phyloP scores from a whole-genome alignment of 108 stramenopile species.

The Cyclotella baltica region DNA sequence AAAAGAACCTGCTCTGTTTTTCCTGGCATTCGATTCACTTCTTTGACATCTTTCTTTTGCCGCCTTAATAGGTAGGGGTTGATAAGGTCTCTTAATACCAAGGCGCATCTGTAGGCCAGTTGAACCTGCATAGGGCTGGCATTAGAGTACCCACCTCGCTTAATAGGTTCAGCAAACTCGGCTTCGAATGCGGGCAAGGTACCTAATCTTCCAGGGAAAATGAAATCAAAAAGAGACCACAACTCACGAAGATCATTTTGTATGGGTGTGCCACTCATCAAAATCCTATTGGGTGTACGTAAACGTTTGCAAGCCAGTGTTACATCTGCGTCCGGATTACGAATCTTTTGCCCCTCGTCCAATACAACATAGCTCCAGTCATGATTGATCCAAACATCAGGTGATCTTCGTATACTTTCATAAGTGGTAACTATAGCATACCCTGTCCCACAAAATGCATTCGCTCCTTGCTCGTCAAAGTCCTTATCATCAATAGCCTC shows the following conservation, averaged over 20 bases:
- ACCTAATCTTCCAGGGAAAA: conserved; percentile 96
- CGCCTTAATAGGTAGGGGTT: conserved; percentile 94
- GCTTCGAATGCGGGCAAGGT: conserved; percentile 94
- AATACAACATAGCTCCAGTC: conserved; percentile 93
- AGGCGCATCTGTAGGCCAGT: conserved; percentile 91
- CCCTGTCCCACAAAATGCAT: conserved; percentile 80
- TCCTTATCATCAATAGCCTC: conserved; percentile 84
- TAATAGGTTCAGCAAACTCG: conserved; percentile 95
- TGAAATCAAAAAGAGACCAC: conserved; percentile 96
- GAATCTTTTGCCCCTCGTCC: conserved; percentile 99
- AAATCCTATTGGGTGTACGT: conserved; percentile 34
- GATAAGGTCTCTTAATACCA: conserved; percentile 91
- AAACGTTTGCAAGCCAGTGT: conserved; percentile 95
- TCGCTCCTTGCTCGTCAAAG: conserved; percentile 53
- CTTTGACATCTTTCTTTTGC: conserved; percentile 80
- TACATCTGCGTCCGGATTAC: conserved; percentile 97
- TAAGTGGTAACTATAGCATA: conserved; percentile 93
- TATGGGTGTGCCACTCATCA: conserved; percentile 85
- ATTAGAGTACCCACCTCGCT: conserved; percentile 92
- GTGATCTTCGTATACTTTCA: conserved; percentile 81
- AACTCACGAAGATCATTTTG: conserved; percentile 97
- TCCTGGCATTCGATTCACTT: conserved; percentile 86
- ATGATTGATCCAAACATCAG: conserved; percentile 77
- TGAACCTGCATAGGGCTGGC: conserved; percentile 89
- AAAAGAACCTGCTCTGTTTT: conserved; percentile 98